Percentiles rank a stretch among this genome's conserved stretches.
Conservation (phyloP, 1,139 yeast species). For the Hanseniaspora sp. region DNA sequence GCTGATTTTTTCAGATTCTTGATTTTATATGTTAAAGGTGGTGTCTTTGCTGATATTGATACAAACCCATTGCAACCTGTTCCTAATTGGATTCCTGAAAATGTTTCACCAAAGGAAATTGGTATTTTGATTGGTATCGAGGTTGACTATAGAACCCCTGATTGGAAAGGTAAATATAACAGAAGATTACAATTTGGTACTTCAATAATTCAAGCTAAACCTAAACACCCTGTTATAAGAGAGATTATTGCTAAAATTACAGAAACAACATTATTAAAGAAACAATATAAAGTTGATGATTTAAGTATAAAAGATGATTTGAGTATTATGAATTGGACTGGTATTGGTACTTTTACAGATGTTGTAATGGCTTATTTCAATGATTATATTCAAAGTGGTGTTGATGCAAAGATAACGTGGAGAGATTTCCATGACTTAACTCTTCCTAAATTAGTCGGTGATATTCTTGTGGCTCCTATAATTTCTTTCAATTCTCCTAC, state of each 20-base stretch:
- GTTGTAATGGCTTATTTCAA: constrained; percentile 55
- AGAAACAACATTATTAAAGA: constrained; percentile 45
- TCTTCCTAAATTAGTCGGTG: constrained; percentile 59
- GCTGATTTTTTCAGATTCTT: constrained; percentile 68
- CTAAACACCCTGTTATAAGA: constrained; percentile 63
- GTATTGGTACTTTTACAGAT: constrained; percentile 74
- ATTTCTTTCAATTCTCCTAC: constrained; percentile 46
- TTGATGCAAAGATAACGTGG: constrained; percentile 41
- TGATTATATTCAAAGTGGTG: constrained; percentile 38
- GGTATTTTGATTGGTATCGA: constrained; percentile 65
- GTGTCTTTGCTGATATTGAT: constrained; percentile 66
- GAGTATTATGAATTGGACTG: constrained; percentile 63
- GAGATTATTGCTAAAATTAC: constrained; percentile 59
- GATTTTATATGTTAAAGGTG: constrained; percentile 63
- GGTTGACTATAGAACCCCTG: constrained; percentile 57
- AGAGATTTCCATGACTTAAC: constrained; percentile 56
- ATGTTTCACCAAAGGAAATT: constrained; percentile 39
- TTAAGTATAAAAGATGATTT: constrained; percentile 42
- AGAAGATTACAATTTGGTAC: constrained; percentile 66
- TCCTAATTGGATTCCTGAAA: constrained; percentile 41
- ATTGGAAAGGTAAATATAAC: constrained; percentile 62
- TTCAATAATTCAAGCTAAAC: constrained; percentile 62
- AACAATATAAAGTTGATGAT: constrained; percentile 29
- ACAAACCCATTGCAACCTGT: constrained; percentile 45
- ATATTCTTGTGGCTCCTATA: constrained; percentile 72